phyloP scores from a whole-genome alignment of 805 yeast species.

The Tetrapisispora nanseiensis region DNA sequence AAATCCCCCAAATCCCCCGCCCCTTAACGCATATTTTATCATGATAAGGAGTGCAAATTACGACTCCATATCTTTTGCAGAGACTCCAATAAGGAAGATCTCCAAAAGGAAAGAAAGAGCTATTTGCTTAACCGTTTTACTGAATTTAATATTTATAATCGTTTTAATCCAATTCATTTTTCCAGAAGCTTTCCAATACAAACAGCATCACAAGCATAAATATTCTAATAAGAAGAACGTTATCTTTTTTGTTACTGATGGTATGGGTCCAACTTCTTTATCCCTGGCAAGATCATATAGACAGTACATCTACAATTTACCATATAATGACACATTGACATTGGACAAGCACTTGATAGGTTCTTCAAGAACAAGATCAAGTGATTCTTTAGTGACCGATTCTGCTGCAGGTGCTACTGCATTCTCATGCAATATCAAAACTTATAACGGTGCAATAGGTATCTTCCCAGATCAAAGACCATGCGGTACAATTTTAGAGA shows the following conservation, averaged over 20 bases:
- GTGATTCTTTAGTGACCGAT: slow-evolving; percentile 72
- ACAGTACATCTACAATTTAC: slow-evolving; percentile 40
- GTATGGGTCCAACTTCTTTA: slow-evolving; percentile 89
- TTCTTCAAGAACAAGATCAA: slow-evolving; percentile 73
- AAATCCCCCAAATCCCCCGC: no score
- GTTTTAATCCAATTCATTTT: not conserved
- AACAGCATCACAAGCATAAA: not conserved
- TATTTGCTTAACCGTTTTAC: not conserved
- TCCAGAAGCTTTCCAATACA: not conserved
- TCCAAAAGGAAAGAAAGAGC: not conserved
- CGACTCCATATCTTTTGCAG: not conserved
- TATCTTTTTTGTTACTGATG: slow-evolving; percentile 84
- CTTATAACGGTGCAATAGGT: slow-evolving; percentile 89
- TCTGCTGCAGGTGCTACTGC: slow-evolving; percentile 98
- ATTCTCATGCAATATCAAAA: slow-evolving; percentile 71
- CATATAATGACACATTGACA: slow-evolving; percentile 44
- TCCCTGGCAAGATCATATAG: slow-evolving; percentile 69
- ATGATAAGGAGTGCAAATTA: not conserved
- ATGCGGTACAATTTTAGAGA: slow-evolving; percentile 83
- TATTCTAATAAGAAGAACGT: slow-evolving; percentile 57
- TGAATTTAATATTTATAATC: not conserved
- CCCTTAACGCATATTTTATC: not conserved
- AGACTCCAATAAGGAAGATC: not conserved
- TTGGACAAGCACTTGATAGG: slow-evolving; percentile 72
- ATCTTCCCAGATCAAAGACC: slow-evolving; percentile 61